Percentiles rank a stretch among this genome's conserved stretches.
Evolutionary conservation across 2,329 filamentous ascomycete species (phyloP).

Genomic region (Apiospora aurea): DNA sequence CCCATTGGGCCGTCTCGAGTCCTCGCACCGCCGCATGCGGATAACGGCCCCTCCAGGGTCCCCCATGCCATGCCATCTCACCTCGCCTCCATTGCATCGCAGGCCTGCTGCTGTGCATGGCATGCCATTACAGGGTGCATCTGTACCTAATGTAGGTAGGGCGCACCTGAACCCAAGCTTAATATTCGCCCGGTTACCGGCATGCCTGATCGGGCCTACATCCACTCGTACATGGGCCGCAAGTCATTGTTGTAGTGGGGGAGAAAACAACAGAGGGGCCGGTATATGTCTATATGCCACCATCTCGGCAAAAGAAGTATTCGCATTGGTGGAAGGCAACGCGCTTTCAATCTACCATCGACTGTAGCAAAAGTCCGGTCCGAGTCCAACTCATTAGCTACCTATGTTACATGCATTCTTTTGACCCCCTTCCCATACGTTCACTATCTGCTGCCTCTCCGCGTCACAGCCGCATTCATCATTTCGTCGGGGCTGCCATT

Average conservation of each 20-base stretch:
- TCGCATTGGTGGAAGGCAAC: neutral
- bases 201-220: neutral
- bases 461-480: neutral
- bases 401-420: constrained; percentile 7
- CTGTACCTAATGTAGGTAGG: too few relatives aligned
- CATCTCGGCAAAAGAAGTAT: constrained; percentile 1
- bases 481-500: neutral
- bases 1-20: constrained; percentile 8
- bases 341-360: constrained; percentile 4
- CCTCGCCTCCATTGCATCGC: neutral
- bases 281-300: neutral
- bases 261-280: neutral
- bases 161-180: neutral
- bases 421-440: neutral
- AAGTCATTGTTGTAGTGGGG: neutral
- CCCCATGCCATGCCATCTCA: neutral
- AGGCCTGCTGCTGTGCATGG: neutral
- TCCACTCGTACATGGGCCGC: neutral
- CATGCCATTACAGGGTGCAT: neutral
- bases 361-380: neutral
- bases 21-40: neutral
- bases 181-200: neutral
- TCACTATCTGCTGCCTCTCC: neutral
- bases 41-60: neutral
- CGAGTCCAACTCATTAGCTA: neutral